A percentile compares a stretch with the other conserved stretches of the same genome.
These are phyloP conservation scores for Penicillium oxalicum DNA, from an alignment of 2,329 filamentous ascomycete genomes.

Conservation along the genomic window DNA sequence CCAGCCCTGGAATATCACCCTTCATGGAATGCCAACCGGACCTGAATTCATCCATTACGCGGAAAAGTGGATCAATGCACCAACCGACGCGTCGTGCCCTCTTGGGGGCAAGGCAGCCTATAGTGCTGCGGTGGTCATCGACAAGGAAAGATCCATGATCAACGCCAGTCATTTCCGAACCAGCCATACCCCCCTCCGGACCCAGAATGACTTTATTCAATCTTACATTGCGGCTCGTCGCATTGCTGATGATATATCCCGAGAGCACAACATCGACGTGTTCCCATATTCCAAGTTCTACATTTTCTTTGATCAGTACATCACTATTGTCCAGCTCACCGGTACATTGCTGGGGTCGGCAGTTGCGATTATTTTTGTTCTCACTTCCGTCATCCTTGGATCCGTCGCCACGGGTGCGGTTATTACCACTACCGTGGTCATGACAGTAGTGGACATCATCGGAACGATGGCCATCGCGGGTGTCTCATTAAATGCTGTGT, in stretches of 20 bases:
- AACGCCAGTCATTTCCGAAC: conserved; percentile 88
- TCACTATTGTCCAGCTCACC: conserved; percentile 74
- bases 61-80: conserved; percentile 71
- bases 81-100: conserved; percentile 77
- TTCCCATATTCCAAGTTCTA: conserved; percentile 98
- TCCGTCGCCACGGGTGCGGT: conserved; percentile 75
- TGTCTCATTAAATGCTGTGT: conserved; percentile 91
- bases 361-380: conserved; percentile 74
- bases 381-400: conserved; percentile 75
- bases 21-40: conserved; percentile 87
- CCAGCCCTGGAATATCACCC: conserved; percentile 81
- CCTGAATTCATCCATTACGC: conserved; percentile 86
- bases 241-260: conserved; percentile 70
- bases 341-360: conserved; percentile 74
- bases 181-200: conserved; percentile 77
- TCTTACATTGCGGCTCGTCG: conserved; percentile 85
- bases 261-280: conserved; percentile 68
- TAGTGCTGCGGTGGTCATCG: conserved; percentile 73
- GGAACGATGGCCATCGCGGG: conserved; percentile 86
- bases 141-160: conserved; percentile 60
- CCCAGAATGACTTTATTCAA: conserved; percentile 85
- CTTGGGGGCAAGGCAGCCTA: conserved; percentile 86
- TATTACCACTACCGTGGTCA: conserved; percentile 78
- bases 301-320: conserved; percentile 98
- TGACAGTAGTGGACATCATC: conserved; percentile 91